These are phyloP conservation scores for Hypoxylon subgilvum DNA, from an alignment of 495 filamentous ascomycete genomes.

Conservation along the genomic window DNA sequence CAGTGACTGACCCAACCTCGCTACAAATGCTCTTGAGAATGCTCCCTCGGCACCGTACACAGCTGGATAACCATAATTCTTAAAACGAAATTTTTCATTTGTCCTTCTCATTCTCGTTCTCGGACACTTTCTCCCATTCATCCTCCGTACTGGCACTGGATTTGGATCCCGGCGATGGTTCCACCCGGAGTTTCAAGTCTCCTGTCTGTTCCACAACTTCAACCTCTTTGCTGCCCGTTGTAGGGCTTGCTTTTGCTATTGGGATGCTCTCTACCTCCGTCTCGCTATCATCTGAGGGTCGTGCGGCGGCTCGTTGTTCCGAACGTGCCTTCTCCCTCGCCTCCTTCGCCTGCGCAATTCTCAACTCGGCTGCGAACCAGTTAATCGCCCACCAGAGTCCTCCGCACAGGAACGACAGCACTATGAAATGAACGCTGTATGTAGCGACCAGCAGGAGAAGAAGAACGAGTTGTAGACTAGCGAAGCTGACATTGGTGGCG, in stretches of 20 bases:
- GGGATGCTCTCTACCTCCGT: constrained; percentile 55
- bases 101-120: constrained; percentile 63
- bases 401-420: constrained; percentile 76
- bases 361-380: constrained; percentile 90
- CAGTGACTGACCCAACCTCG: constrained; percentile 24
- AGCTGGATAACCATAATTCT: not conserved
- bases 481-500: constrained; percentile 90
- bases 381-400: constrained; percentile 93
- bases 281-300: constrained; percentile 51
- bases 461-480: constrained; percentile 79
- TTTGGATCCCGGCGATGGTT: constrained; percentile 43
- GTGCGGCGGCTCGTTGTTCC: constrained; percentile 40
- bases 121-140: constrained; percentile 65
- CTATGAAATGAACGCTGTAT: constrained; percentile 83
- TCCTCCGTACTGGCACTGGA: constrained; percentile 62
- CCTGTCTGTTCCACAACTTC: constrained; percentile 46
- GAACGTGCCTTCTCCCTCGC: constrained; percentile 63
- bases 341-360: constrained; percentile 65
- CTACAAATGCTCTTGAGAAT: constrained; percentile 32
- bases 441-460: constrained; percentile 78
- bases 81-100: constrained; percentile 38
- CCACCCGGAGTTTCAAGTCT: constrained; percentile 50
- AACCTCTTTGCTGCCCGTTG: constrained; percentile 44
- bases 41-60: constrained; percentile 7
- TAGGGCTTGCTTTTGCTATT: constrained; percentile 38